A percentile compares a stretch with the other conserved stretches of the same genome.
phyloP scores from a whole-genome alignment of 2,329 filamentous ascomycete species.

The Orbilia ellipsospora region DNA sequence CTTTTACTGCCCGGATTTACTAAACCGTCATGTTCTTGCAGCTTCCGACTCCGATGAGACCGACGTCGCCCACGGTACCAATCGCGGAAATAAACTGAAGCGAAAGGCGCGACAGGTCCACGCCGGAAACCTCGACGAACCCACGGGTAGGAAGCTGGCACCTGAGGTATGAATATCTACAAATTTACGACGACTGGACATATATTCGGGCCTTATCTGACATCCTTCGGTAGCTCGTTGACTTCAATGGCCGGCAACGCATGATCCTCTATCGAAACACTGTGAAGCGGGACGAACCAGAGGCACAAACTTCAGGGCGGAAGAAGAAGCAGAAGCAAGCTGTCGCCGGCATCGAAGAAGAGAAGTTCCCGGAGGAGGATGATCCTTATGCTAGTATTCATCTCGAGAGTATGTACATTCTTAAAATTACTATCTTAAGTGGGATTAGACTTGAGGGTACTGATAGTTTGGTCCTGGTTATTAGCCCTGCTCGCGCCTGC shows the following conservation, averaged over 20 bases:
- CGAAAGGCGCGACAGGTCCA: slow-evolving; percentile 77
- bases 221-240: slow-evolving; percentile 69
- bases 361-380: slow-evolving; percentile 67
- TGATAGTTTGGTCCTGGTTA: slow-evolving; percentile 13
- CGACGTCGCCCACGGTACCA: slow-evolving; percentile 75
- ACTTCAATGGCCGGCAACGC: slow-evolving; percentile 78
- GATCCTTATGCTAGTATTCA: slow-evolving; percentile 79
- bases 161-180: slow-evolving; percentile 70
- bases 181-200: neutral
- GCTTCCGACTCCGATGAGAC: slow-evolving; percentile 80
- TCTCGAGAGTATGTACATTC: slow-evolving; percentile 70
- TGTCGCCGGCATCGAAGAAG: slow-evolving; percentile 35
- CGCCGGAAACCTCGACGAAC: slow-evolving; percentile 75
- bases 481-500: slow-evolving; percentile 79
- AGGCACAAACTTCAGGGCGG: slow-evolving; percentile 38
- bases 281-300: slow-evolving; percentile 44
- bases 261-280: slow-evolving; percentile 75
- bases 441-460: slow-evolving; percentile 1
- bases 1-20: neutral
- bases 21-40: slow-evolving; percentile 60
- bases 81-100: slow-evolving; percentile 83
- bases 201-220: slow-evolving; percentile 12
- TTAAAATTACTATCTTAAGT: neutral
- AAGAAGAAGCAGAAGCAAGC: slow-evolving; percentile 55
- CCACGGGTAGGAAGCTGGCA: slow-evolving; percentile 75